Conservation (phyloP, 345 rosid genomes). For the Rhizophora mangle region DNA sequence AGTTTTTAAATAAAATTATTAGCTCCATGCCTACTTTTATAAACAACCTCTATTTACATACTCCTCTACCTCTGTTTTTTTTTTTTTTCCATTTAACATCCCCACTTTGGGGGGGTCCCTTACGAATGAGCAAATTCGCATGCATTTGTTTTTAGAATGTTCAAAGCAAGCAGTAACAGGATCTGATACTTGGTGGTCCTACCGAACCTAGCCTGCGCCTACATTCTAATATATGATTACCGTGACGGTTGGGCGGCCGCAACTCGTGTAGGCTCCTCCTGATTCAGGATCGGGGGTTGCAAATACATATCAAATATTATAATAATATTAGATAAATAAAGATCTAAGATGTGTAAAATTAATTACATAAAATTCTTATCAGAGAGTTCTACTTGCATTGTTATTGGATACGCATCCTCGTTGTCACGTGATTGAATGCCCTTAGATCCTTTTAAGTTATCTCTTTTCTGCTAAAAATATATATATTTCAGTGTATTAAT, state of each 20-base stretch:
- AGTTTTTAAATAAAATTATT: no score
- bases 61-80: no score
- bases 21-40: no score
- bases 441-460: constrained; percentile 1
- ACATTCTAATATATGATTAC: neutral
- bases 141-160: neutral
- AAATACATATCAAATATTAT: no score
- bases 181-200: constrained; percentile 3
- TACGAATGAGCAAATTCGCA: neutral
- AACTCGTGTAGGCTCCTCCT: no score
- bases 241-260: neutral
- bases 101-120: neutral
- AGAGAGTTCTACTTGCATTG: constrained; percentile 6
- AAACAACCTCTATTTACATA: no score
- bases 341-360: no score
- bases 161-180: neutral
- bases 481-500: no score
- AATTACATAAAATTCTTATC: neutral
- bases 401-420: constrained; percentile 16
- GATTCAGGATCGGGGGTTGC: no score
- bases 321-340: no score
- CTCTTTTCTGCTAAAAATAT: no score
- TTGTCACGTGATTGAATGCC: constrained; percentile 37
- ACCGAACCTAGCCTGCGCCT: no score
- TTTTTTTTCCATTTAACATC: neutral